Percentiles rank a stretch among this genome's conserved stretches.
These are phyloP conservation scores for Silybum marianum DNA, from an alignment of 129 eudicot genomes.

Conservation along the genomic window DNA sequence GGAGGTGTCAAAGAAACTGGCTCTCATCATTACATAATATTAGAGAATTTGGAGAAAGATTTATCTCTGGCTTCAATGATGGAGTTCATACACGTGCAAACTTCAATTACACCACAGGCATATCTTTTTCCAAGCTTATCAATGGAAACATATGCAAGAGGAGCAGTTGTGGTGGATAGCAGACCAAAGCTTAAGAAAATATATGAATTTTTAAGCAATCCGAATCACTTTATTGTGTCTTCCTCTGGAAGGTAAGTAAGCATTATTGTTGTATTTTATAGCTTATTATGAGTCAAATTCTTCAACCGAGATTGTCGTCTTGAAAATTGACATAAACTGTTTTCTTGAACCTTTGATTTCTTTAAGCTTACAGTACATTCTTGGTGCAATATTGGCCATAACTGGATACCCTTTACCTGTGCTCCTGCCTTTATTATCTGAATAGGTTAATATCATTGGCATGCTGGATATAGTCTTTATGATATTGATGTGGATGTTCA, in stretches of 20 bases:
- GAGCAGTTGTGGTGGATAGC: constrained; percentile 50
- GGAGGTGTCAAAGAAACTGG: constrained; percentile 44
- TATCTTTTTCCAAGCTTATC: constrained; percentile 52
- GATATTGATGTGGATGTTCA: not conserved
- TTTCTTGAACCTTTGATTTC: not conserved
- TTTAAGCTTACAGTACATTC: not conserved
- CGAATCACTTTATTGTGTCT: constrained; percentile 58
- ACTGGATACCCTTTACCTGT: not conserved
- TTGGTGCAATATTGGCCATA: not conserved
- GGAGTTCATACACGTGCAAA: constrained; percentile 50
- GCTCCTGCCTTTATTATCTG: not conserved
- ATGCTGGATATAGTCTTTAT: not conserved
- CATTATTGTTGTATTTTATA: constrained; percentile 1
- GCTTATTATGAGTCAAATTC: constrained; percentile 1
- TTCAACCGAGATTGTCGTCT: not conserved
- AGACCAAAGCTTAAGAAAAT: constrained; percentile 42
- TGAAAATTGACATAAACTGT: not conserved
- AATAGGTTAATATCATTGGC: not conserved
- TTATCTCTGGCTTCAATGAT: constrained; percentile 43
- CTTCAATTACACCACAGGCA: constrained; percentile 52
- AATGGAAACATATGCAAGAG: constrained; percentile 55
- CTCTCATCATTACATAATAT: constrained; percentile 38
- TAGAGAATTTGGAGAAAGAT: constrained; percentile 68
- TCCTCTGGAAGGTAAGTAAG: constrained; percentile 75
- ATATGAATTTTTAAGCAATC: constrained; percentile 49